Conservation (phyloP, 257 asterid species). For the Eucommia ulmoides region DNA sequence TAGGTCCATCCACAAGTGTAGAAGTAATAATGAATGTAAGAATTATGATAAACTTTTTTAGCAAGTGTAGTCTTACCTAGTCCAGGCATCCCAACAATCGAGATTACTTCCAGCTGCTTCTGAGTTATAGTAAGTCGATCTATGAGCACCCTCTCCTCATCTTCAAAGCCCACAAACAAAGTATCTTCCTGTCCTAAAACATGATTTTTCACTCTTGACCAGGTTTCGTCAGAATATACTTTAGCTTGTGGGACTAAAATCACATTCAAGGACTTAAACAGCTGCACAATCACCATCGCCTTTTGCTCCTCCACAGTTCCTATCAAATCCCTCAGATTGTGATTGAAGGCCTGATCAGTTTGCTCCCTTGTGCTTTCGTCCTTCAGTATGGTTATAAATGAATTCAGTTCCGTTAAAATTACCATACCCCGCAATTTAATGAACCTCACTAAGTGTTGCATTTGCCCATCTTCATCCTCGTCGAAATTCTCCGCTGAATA, state of each 20-base stretch:
- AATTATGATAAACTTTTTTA: not conserved
- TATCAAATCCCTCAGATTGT: too few relatives aligned
- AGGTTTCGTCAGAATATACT: too few relatives aligned
- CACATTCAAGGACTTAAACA: too few relatives aligned
- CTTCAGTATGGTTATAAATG: not conserved
- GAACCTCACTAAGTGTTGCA: too few relatives aligned
- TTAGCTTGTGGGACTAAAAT: too few relatives aligned
- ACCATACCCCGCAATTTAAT: too few relatives aligned
- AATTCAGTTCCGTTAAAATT: not conserved
- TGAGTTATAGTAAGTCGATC: not conserved
- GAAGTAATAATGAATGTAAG: not conserved
- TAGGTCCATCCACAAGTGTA: not conserved
- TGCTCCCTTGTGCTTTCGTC: not conserved
- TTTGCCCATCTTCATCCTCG: too few relatives aligned
- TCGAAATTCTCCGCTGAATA: not conserved
- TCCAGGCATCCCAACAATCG: not conserved
- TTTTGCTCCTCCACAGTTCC: too few relatives aligned
- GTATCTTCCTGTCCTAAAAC: too few relatives aligned
- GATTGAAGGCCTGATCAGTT: not conserved
- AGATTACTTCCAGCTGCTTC: not conserved
- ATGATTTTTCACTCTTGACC: not conserved
- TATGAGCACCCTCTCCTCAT: not conserved
- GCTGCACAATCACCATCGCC: too few relatives aligned
- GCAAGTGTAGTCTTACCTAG: not conserved
- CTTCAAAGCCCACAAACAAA: not conserved